These are phyloP conservation scores for Dothideomycetidae sp. DNA, from an alignment of 2,329 filamentous ascomycete species.

Conservation along the genomic window DNA sequence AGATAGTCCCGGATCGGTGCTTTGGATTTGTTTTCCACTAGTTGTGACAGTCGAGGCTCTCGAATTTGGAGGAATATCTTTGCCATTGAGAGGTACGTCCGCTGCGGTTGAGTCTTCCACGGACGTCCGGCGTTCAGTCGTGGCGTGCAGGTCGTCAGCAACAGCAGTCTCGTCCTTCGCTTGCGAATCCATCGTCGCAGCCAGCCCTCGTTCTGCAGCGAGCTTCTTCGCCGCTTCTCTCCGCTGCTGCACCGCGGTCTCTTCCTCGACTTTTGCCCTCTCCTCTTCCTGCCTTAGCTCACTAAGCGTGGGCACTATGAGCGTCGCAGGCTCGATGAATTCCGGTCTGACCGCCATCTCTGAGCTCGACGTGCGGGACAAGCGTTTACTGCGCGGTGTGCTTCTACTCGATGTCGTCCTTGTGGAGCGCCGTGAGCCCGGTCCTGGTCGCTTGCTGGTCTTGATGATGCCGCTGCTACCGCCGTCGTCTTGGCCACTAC, in stretches of 20 bases:
- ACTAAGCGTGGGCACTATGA: constrained; percentile 32
- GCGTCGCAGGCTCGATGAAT: constrained; percentile 11
- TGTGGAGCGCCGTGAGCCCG: constrained; percentile 34
- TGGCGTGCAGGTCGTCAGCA: background rate
- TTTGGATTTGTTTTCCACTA: too few species aligned
- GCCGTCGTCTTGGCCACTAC: constrained; percentile 46
- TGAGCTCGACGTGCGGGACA: constrained; percentile 7
- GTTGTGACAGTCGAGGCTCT: too few species aligned
- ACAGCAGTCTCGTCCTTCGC: background rate
- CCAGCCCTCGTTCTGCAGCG: constrained; percentile 40
- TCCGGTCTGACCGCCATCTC: constrained; percentile 6
- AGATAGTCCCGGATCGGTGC: too few species aligned
- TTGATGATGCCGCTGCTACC: constrained; percentile 50
- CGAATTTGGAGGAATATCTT: too few species aligned
- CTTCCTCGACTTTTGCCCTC: constrained; percentile 38
- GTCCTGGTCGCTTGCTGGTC: constrained; percentile 28
- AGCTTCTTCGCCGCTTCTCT: constrained; percentile 41
- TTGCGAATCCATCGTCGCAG: background rate
- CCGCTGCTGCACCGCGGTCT: constrained; percentile 38
- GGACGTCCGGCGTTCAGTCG: too few species aligned
- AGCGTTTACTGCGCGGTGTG: constrained; percentile 7
- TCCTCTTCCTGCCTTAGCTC: constrained; percentile 47
- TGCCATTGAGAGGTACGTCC: too few species aligned
- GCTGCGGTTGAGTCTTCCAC: too few species aligned
- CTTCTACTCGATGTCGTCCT: constrained; percentile 18